Conservation (phyloP, 176 grass and related monocot species). For the Oryza brachyantha region DNA sequence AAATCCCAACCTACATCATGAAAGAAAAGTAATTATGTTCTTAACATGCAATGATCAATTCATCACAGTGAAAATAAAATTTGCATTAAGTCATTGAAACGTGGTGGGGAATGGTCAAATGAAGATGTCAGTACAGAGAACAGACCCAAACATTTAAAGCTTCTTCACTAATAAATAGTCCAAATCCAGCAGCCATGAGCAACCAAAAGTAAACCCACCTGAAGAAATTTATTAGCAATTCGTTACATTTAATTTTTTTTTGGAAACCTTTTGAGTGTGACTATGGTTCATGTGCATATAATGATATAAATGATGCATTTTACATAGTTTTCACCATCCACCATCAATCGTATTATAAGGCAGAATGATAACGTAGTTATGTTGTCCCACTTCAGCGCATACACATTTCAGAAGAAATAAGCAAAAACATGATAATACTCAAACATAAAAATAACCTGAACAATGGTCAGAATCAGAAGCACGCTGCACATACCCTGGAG, state of each 20-base stretch:
- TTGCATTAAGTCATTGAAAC: background rate
- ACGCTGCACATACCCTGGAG: constrained; percentile 71
- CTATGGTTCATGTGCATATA: background rate
- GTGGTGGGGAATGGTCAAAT: constrained; percentile 38
- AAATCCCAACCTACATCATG: constrained; percentile 71
- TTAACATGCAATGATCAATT: background rate
- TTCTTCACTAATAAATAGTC: constrained; percentile 89
- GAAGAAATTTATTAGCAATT: constrained; percentile 25
- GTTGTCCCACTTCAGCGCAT: background rate
- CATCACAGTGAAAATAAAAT: constrained; percentile 14
- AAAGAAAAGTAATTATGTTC: constrained; percentile 10
- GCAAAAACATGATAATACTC: background rate
- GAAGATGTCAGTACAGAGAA: constrained; percentile 70
- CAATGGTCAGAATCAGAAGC: constrained; percentile 26
- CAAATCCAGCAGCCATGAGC: constrained; percentile 86
- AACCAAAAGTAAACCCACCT: constrained; percentile 97
- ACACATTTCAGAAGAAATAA: background rate
- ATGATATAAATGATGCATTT: background rate
- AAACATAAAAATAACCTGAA: background rate
- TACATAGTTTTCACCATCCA: background rate
- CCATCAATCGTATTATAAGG: background rate
- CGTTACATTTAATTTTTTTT: background rate
- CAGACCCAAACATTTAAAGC: constrained; percentile 94
- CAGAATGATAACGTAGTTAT: background rate
- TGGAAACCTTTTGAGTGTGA: background rate